phyloP scores from a whole-genome alignment of 768 basidiomycete genomes.

The Amanita muscaria region DNA sequence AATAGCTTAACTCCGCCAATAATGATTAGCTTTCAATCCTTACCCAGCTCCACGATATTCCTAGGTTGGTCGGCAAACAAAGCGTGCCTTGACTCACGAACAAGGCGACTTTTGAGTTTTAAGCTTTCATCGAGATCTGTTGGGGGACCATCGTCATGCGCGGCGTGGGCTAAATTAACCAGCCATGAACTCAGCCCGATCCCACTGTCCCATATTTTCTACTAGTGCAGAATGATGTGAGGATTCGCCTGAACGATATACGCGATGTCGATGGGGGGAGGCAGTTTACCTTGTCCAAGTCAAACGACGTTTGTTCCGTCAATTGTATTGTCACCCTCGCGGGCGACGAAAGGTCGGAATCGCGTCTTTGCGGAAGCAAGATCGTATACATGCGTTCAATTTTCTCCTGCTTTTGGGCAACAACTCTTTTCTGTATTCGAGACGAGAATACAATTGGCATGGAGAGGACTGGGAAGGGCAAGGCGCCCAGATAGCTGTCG shows the following conservation, averaged over 20 bases:
- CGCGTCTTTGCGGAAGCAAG: background rate
- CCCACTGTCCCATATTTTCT: conserved; percentile 98
- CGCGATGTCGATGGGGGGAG: too few species aligned
- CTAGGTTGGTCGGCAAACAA: conserved; percentile 33
- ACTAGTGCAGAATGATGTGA: conserved; percentile 20
- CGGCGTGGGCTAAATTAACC: conserved; percentile 19
- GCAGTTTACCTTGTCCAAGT: conserved; percentile 71
- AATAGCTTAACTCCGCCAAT: background rate
- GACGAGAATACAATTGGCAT: conserved; percentile 48
- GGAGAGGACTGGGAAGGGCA: conserved; percentile 56
- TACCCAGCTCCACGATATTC: conserved; percentile 66
- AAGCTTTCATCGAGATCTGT: background rate
- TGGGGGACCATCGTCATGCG: background rate
- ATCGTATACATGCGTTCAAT: conserved; percentile 47
- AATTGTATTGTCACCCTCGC: conserved; percentile 33
- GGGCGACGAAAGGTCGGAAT: background rate
- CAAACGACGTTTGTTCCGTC: conserved; percentile 79
- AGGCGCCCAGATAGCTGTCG: conserved; percentile 29
- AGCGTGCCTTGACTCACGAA: conserved; percentile 19
- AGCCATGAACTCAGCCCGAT: conserved; percentile 81
- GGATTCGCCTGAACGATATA: background rate
- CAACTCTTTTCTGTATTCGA: conserved; percentile 18
- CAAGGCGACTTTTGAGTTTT: conserved; percentile 1
- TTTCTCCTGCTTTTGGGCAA: conserved; percentile 58
- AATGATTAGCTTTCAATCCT: conserved; percentile 6